Percentiles rank a stretch among this genome's conserved stretches.
Conservation (phyloP, 169 alveolate species). For the Plasmodium chabaudi region DNA sequence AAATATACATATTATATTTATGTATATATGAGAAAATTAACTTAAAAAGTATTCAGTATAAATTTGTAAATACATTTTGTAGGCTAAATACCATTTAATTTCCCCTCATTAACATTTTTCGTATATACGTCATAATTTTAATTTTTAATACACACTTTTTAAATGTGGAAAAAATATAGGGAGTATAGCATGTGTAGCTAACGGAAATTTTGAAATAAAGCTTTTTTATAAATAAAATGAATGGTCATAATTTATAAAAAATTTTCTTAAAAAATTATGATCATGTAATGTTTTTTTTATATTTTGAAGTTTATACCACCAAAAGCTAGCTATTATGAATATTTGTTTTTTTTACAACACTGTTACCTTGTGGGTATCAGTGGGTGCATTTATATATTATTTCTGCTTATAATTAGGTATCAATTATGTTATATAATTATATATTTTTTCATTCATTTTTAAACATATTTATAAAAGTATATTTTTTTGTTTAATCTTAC, state of each 20-base stretch:
- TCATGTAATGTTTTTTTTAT: constrained; percentile 31
- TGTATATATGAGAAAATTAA: constrained; percentile 24
- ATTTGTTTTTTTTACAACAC: constrained; percentile 75
- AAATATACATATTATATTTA: constrained; percentile 11
- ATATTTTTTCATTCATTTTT: constrained; percentile 21
- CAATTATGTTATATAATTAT: constrained; percentile 15
- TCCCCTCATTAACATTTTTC: constrained; percentile 19
- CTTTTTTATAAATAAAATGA: constrained; percentile 23
- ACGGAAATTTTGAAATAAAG: neutral
- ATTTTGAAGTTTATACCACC: constrained; percentile 26
- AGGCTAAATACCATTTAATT: constrained; percentile 17
- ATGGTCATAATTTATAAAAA: constrained; percentile 25
- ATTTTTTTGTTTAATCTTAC: constrained; percentile 21
- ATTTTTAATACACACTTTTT: constrained; percentile 29
- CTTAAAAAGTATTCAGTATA: constrained; percentile 5
- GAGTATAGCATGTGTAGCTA: neutral
- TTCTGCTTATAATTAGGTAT: constrained; percentile 33
- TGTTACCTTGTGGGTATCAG: constrained; percentile 48
- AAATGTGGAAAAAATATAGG: constrained; percentile 10
- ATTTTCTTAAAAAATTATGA: constrained; percentile 37
- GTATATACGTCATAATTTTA: constrained; percentile 10
- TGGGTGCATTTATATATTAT: constrained; percentile 54
- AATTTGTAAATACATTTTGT: constrained; percentile 2
- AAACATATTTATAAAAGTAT: constrained; percentile 18
- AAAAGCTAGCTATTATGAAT: constrained; percentile 71